phyloP scores from a whole-genome alignment of 129 eudicot species.

The Apium graveolens region DNA sequence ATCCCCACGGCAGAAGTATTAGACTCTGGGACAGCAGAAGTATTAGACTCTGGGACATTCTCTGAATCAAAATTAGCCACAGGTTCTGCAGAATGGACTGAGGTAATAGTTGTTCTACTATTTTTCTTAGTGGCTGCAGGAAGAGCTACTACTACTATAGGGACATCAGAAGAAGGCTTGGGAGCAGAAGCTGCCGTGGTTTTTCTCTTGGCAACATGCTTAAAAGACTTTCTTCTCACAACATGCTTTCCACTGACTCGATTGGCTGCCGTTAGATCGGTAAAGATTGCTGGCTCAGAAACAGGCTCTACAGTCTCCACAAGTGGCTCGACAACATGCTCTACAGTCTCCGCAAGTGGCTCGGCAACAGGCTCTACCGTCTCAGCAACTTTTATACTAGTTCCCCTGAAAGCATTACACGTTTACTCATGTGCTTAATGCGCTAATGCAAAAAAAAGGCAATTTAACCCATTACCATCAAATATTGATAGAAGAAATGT shows the following conservation, averaged over 20 bases:
- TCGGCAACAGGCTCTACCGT: slow-evolving; percentile 26
- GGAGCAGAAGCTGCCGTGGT: slow-evolving; percentile 4
- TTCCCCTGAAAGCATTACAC: slow-evolving; percentile 33
- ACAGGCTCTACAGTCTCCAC: slow-evolving; percentile 41
- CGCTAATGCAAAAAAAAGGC: neutral
- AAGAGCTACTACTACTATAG: slow-evolving; percentile 14
- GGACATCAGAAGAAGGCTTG: slow-evolving; percentile 16
- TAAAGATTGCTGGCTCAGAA: slow-evolving; percentile 15
- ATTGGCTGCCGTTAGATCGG: slow-evolving; percentile 17
- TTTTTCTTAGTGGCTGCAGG: slow-evolving; percentile 26
- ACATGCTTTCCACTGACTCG: slow-evolving; percentile 22
- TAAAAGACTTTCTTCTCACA: slow-evolving; percentile 21
- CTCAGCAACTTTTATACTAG: slow-evolving; percentile 35
- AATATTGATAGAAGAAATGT: neutral
- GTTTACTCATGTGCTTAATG: neutral
- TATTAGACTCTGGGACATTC: slow-evolving; percentile 16
- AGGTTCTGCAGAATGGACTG: slow-evolving; percentile 31
- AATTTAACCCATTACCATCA: slow-evolving; percentile 3
- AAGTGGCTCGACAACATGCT: slow-evolving; percentile 16
- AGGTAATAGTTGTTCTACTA: slow-evolving; percentile 19
- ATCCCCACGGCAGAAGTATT: slow-evolving; percentile 18
- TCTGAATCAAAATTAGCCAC: slow-evolving; percentile 35
- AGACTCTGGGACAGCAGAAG: slow-evolving; percentile 20
- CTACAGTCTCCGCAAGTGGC: slow-evolving; percentile 36
- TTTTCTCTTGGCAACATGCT: slow-evolving; percentile 18